Evolutionary conservation across 208 protist genomes (phyloP).

Genomic region (Acanthamoeba quina): DNA sequence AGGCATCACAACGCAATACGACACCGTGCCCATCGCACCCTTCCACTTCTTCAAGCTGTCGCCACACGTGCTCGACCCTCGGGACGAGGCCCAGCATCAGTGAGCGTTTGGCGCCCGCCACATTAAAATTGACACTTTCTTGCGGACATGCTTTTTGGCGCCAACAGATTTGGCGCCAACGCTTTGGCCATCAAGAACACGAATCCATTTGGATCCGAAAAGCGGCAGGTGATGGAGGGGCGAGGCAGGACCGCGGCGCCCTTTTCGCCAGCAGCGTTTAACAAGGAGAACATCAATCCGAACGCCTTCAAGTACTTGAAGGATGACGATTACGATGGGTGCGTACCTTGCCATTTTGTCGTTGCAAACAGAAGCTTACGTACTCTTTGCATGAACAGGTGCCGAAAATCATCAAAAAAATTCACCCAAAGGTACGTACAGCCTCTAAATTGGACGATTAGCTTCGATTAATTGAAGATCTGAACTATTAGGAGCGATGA

Average conservation of each 20-base stretch:
- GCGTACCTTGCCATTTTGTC: background rate
- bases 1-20: constrained; percentile 43
- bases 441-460: background rate
- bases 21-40: background rate
- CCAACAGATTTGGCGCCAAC: too few species aligned
- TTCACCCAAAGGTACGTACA: background rate
- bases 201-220: too few species aligned
- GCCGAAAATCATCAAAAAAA: background rate
- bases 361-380: background rate
- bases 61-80: constrained; percentile 24
- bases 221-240: background rate
- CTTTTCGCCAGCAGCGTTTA: background rate
- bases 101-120: background rate
- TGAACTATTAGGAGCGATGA: background rate
- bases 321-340: background rate
- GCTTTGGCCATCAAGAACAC: too few species aligned
- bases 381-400: background rate
- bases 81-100: background rate
- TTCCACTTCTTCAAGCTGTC: constrained; percentile 45
- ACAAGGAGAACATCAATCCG: constrained; percentile 34
- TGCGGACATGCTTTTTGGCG: too few species aligned
- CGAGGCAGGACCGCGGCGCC: background rate
- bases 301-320: background rate
- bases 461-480: background rate
- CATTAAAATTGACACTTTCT: too few species aligned